Conservation (phyloP, 768 basidiomycete genomes). For the Erythrobasidium yunnanense region DNA sequence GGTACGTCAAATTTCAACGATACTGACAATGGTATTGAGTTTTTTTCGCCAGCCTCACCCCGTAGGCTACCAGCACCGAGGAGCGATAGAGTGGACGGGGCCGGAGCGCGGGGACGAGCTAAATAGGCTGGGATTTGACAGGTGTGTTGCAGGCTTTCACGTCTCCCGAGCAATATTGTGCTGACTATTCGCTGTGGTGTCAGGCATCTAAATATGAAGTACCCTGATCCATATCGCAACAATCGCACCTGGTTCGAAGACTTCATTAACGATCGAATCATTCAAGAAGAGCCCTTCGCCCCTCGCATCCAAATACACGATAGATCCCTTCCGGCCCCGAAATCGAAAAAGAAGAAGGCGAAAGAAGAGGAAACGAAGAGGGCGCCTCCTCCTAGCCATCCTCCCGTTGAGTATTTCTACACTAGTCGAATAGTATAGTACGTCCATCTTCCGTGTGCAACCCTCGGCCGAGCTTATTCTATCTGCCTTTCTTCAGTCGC, state of each 20-base stretch:
- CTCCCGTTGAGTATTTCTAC: constrained; percentile 12
- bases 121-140: neutral
- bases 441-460: neutral
- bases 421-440: constrained; percentile 21
- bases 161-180: neutral
- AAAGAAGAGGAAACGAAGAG: neutral
- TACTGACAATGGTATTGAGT: neutral
- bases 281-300: neutral
- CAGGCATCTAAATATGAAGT: neutral
- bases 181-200: neutral
- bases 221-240: neutral
- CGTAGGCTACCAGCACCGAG: constrained; percentile 3
- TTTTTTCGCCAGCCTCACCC: constrained; percentile 2
- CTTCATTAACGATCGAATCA: neutral
- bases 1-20: neutral
- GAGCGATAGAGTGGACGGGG: constrained; percentile 20
- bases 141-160: neutral
- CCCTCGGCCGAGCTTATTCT: neutral
- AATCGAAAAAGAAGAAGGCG: no score
- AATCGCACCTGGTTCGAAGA: neutral
- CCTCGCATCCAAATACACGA: neutral
- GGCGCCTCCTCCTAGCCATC: neutral
- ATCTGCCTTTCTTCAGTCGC: neutral
- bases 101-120: constrained; percentile 6
- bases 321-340: no score